These are phyloP conservation scores for bread wheat (Triticum aestivum) DNA, from an alignment of 176 grass and related monocot genomes.

Conservation along the genomic window DNA sequence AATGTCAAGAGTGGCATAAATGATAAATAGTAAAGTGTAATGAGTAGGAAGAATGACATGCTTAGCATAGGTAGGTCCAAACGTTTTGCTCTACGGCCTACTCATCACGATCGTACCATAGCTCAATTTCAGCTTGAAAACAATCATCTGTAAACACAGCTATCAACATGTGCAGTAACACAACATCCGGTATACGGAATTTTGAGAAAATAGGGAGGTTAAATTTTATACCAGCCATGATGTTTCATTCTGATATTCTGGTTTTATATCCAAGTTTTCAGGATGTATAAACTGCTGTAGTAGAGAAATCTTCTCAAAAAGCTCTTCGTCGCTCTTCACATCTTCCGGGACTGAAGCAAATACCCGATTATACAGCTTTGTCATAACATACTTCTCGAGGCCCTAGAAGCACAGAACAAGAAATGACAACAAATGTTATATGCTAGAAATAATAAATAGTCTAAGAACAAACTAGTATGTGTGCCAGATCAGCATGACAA, in stretches of 20 bases:
- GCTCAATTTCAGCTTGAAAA: conserved; percentile 22
- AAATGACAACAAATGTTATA: conserved; percentile 10
- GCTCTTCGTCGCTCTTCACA: conserved; percentile 81
- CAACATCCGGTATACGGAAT: not conserved
- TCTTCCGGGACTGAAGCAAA: conserved; percentile 98
- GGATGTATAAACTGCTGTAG: conserved; percentile 83
- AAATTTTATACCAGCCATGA: conserved; percentile 82
- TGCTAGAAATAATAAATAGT: conserved; percentile 11
- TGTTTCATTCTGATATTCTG: conserved; percentile 93
- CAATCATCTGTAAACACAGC: not conserved
- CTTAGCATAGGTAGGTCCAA: not conserved
- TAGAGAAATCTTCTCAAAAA: conserved; percentile 95
- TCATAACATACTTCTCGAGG: conserved; percentile 99
- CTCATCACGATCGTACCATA: not conserved
- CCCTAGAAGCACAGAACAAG: conserved; percentile 59
- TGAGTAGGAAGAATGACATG: not conserved
- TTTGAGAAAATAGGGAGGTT: not conserved
- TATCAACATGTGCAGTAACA: not conserved
- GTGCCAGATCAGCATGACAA: not conserved
- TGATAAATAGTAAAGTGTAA: not conserved
- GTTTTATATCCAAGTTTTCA: conserved; percentile 94
- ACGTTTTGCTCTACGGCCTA: not conserved
- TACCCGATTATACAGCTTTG: conserved; percentile 83
- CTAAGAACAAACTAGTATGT: not conserved
- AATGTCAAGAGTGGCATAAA: conserved; percentile 6